A percentile compares a stretch with the other conserved stretches of the same genome.
Evolutionary conservation across 306 rosid species (phyloP).

Genomic region (Pterocarpus macrocarpus): DNA sequence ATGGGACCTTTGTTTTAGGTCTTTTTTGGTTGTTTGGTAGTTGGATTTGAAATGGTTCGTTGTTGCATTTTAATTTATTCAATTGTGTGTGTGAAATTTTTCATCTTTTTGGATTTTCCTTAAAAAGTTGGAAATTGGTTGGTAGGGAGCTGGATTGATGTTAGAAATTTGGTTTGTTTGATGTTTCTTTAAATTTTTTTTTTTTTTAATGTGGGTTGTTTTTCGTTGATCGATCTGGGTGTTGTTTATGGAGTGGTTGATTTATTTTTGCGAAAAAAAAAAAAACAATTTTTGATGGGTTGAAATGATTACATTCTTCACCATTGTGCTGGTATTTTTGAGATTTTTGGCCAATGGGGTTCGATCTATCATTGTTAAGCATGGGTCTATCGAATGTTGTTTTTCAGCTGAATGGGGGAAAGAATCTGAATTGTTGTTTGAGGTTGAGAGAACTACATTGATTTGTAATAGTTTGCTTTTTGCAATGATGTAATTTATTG

Average conservation of each 20-base stretch:
- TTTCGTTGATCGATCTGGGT: slow-evolving; percentile 25
- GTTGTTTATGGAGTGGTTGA: not conserved
- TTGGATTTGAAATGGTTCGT: slow-evolving; percentile 38
- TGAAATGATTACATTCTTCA: slow-evolving; percentile 1
- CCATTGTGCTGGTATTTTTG: not conserved
- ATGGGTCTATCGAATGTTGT: slow-evolving; percentile 36
- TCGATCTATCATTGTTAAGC: slow-evolving; percentile 52
- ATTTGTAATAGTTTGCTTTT: not conserved
- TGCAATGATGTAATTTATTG: slow-evolving; percentile 28
- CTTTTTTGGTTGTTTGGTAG: not conserved
- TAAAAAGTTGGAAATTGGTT: not conserved
- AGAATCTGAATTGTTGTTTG: slow-evolving; percentile 48
- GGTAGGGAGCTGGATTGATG: not conserved
- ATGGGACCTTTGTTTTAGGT: not conserved
- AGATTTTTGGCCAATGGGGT: slow-evolving; percentile 37
- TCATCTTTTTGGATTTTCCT: not conserved
- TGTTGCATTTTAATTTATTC: slow-evolving; percentile 36
- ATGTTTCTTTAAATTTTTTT: not conserved
- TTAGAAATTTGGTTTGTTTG: slow-evolving; percentile 12
- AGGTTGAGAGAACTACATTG: slow-evolving; percentile 30
- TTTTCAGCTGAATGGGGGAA: slow-evolving; percentile 8
- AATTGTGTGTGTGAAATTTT: not conserved
- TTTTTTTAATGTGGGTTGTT: slow-evolving; percentile 11
- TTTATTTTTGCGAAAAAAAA: not conserved
- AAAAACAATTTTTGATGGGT: slow-evolving; percentile 15